Conservation (phyloP, 139 green algal species). For the Coccomyxa sp. region DNA sequence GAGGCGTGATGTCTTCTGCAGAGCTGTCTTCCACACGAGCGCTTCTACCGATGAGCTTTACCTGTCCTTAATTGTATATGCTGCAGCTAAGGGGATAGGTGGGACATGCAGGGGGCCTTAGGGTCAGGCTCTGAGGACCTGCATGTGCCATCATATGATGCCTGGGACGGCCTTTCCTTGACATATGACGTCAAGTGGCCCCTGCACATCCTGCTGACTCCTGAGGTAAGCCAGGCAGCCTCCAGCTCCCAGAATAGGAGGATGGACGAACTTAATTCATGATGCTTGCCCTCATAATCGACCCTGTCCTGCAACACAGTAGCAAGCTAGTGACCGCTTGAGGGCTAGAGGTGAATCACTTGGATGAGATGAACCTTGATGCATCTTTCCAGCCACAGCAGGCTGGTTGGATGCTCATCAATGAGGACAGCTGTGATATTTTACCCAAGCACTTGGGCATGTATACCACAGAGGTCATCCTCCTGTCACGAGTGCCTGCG, state of each 20-base stretch:
- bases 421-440: too few relatives aligned
- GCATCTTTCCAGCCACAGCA: too few relatives aligned
- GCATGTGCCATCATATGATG: slow-evolving; percentile 54
- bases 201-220: slow-evolving; percentile 79
- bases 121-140: slow-evolving; percentile 2
- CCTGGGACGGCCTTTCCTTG: slow-evolving; percentile 77
- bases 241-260: neutral
- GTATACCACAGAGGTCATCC: too few relatives aligned
- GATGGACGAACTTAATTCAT: neutral
- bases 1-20: too few relatives aligned
- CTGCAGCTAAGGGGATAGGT: neutral
- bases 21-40: too few relatives aligned
- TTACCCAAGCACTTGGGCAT: too few relatives aligned
- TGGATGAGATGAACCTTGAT: too few relatives aligned
- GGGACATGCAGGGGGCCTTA: neutral
- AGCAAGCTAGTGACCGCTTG: neutral
- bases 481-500: too few relatives aligned
- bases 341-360: neutral
- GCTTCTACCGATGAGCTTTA: too few relatives aligned
- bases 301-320: neutral
- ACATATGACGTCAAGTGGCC: slow-evolving; percentile 69
- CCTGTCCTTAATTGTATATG: too few relatives aligned
- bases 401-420: too few relatives aligned
- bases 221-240: slow-evolving; percentile 19
- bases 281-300: neutral